Base-by-base conservation (phyloP, 2,329 filamentous ascomycete genomes). In the Scedosporium dehoogii region DNA sequence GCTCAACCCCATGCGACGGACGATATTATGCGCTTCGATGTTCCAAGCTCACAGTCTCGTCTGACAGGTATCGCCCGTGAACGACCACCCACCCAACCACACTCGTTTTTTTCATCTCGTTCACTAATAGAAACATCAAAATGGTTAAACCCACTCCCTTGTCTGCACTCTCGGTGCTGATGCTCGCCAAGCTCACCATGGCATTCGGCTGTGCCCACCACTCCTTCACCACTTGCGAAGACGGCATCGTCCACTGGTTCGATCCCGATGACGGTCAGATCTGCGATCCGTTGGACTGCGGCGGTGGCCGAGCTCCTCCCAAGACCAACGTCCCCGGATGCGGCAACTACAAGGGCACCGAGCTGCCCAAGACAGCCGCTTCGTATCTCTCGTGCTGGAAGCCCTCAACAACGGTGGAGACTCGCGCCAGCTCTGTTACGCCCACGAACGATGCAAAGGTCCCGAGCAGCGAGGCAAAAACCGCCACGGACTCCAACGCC, bases 221-320 rank as follows among this genome's bases (percentile, higher is more conserved):
- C 21, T 25, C 21, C 10, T 56, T 21, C 51, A 56, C 51, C n/a
- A 14, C 51, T 18, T 56, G 51, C 23, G 51, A 56, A 3, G 68
- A 70, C 9, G 63, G 61, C n/a, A 70, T 70, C 25, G 69, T 69
- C 1, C 69, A 70, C 33, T 71, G 68, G 68, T 82, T 78, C 66
- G 78, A 81, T 27, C 81, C 81, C 0, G 76, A 72, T 55, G 80
- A 73, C 51, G 80, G 80, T 64, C 78, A 83, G 68, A 73, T 83
- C 66, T 84, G 81, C 72, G 73, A 76, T 14, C 69, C 77, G 64
- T 73, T 80, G 59, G 80, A 83, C 73, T 84, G 81, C 65, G 81
- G 81, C 33, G 81, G 81, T 57, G 81, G 81, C 14, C 75, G 77
- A 57, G 81, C 80, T 23, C 80, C 80, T 0, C 75, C 77, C 33